Evolutionary conservation across 495 filamentous ascomycete genomes (phyloP).

Genomic region (Aspergillus affinis): DNA sequence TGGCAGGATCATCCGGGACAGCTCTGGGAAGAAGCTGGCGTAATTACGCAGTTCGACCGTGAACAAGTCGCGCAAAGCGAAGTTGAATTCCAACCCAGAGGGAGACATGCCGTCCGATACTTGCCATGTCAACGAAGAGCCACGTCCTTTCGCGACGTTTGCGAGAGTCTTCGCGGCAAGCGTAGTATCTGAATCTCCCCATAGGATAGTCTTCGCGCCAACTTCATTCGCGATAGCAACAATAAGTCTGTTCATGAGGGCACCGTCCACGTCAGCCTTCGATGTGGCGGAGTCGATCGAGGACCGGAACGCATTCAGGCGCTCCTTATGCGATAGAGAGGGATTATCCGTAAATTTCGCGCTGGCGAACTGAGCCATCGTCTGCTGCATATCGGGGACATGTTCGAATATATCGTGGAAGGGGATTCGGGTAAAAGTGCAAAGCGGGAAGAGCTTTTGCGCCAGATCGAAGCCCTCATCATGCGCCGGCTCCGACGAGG

Average conservation of each 20-base stretch:
- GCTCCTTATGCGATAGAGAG: slow-evolving; percentile 37
- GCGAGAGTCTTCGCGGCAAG: slow-evolving; percentile 84
- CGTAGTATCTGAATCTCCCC: slow-evolving; percentile 83
- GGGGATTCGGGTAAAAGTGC: slow-evolving; percentile 53
- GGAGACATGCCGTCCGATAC: slow-evolving; percentile 69
- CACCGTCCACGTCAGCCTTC: slow-evolving; percentile 65
- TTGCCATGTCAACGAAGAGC: slow-evolving; percentile 77
- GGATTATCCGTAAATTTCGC: slow-evolving; percentile 28
- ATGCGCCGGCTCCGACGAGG: slow-evolving; percentile 22
- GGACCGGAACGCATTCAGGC: slow-evolving; percentile 53
- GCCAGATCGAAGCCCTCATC: slow-evolving; percentile 36
- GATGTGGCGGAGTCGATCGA: slow-evolving; percentile 71
- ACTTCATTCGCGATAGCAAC: slow-evolving; percentile 57
- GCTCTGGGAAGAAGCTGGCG: slow-evolving; percentile 50
- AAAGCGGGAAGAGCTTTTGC: slow-evolving; percentile 56
- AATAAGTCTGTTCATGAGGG: slow-evolving; percentile 69
- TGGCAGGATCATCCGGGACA: slow-evolving; percentile 50
- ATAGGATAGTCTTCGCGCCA: slow-evolving; percentile 68
- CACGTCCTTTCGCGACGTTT: slow-evolving; percentile 87
- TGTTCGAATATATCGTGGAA: slow-evolving; percentile 58
- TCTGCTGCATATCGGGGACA: slow-evolving; percentile 32
- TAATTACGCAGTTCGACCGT: slow-evolving; percentile 74
- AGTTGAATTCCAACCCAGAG: slow-evolving; percentile 60
- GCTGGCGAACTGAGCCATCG: slow-evolving; percentile 30
- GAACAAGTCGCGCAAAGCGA: slow-evolving; percentile 79